Evolutionary conservation across 2,329 filamentous ascomycete species (phyloP).

Genomic region (Annulohypoxylon truncatum): DNA sequence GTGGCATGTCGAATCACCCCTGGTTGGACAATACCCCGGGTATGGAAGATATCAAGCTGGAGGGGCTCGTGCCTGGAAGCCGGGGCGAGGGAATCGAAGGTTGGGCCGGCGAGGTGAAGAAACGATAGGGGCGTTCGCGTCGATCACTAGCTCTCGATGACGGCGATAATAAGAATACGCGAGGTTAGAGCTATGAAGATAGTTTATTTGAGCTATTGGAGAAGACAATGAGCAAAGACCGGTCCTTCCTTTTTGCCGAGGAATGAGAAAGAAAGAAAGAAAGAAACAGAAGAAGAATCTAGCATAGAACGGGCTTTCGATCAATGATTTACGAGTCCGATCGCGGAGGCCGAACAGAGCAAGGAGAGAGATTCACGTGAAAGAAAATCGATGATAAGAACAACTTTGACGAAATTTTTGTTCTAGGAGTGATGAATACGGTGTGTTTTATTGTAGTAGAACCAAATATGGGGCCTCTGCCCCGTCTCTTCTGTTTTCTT

Average conservation of each 20-base stretch:
- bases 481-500: not conserved
- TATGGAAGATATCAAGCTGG: conserved; percentile 83
- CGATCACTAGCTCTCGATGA: conserved; percentile 1
- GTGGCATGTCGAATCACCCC: conserved; percentile 87
- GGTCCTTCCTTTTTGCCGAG: conserved; percentile 26
- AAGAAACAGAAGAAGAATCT: conserved; percentile 25
- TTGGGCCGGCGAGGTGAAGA: conserved; percentile 90
- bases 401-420: not conserved
- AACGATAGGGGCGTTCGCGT: conserved; percentile 64
- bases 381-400: conserved; percentile 7
- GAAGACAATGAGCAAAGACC: not conserved
- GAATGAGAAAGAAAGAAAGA: conserved; percentile 23
- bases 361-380: conserved; percentile 10
- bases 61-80: conserved; percentile 79
- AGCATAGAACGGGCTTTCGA: conserved; percentile 35
- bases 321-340: conserved; percentile 34
- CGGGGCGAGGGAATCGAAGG: conserved; percentile 93
- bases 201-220: not conserved
- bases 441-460: conserved; percentile 26
- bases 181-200: conserved; percentile 2
- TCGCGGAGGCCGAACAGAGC: conserved; percentile 7
- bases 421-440: conserved; percentile 15
- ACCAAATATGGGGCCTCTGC: not conserved
- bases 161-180: conserved; percentile 6
- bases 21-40: conserved; percentile 89